Evolutionary conservation across 1,284 basidiomycete species (phyloP).

Genomic region (Flammula alnicola): DNA sequence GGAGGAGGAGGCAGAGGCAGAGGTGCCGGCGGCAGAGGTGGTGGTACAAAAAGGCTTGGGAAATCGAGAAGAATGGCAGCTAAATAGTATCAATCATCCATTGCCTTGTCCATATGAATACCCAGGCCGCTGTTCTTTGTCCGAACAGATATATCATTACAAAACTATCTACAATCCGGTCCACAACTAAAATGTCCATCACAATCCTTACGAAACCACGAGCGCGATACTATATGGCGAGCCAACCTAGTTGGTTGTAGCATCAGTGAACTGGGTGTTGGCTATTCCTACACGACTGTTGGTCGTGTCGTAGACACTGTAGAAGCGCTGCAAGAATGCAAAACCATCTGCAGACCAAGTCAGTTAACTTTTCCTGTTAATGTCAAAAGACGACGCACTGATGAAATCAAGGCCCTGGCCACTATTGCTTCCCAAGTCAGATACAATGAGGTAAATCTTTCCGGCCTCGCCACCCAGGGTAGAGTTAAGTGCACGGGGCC

Average conservation of each 20-base stretch:
- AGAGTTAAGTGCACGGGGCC: slow-evolving; percentile 58
- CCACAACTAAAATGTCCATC: too few relatives aligned
- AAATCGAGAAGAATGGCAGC: slow-evolving; percentile 60
- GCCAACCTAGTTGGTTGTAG: slow-evolving; percentile 38
- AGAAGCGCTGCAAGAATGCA: slow-evolving; percentile 47
- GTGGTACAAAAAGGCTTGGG: slow-evolving; percentile 55
- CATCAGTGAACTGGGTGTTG: slow-evolving; percentile 39
- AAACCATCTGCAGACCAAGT: slow-evolving; percentile 38
- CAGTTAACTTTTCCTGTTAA: background rate
- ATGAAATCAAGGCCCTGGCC: slow-evolving; percentile 51
- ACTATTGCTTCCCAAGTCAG: slow-evolving; percentile 48
- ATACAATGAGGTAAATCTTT: slow-evolving; percentile 56
- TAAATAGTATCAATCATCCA: slow-evolving; percentile 3
- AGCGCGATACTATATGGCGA: too few relatives aligned
- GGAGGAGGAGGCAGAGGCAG: slow-evolving; percentile 38
- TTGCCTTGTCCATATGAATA: slow-evolving; percentile 4
- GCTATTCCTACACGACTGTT: slow-evolving; percentile 46
- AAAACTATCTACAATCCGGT: too few relatives aligned
- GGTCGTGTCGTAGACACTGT: slow-evolving; percentile 45
- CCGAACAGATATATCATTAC: slow-evolving; percentile 1
- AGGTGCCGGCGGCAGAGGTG: slow-evolving; percentile 28
- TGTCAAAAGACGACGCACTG: slow-evolving; percentile 25
- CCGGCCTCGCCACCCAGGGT: slow-evolving; percentile 50
- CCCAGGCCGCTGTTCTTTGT: background rate
- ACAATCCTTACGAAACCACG: too few relatives aligned